Conservation (phyloP, 345 rosid genomes). For the Ricinus communis region DNA sequence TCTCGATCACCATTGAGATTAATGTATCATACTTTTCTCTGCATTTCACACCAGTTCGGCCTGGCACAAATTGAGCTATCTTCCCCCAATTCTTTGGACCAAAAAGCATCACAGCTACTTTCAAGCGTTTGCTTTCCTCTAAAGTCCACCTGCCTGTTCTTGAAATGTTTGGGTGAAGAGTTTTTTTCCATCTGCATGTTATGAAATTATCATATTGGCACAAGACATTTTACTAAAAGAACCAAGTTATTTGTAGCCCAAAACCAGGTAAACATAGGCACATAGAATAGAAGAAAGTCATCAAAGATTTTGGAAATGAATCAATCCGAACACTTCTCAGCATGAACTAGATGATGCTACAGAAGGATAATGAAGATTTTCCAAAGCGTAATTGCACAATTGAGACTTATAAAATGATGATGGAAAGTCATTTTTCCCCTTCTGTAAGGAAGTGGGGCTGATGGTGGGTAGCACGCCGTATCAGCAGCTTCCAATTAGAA, state of each 20-base stretch:
- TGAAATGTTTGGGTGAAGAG: slow-evolving; percentile 58
- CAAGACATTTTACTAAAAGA: not conserved
- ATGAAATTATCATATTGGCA: not conserved
- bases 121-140: slow-evolving; percentile 71
- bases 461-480: not conserved
- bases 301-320: not conserved
- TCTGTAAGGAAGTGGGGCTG: not conserved
- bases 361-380: not conserved
- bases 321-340: not conserved
- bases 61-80: slow-evolving; percentile 77
- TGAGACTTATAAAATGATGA: not conserved
- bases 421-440: not conserved
- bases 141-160: slow-evolving; percentile 60
- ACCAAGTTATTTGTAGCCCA: not conserved
- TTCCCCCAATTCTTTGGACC: slow-evolving; percentile 81
- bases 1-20: slow-evolving; percentile 6
- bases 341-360: not conserved
- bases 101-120: slow-evolving; percentile 76
- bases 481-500: not conserved
- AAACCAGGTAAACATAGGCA: not conserved
- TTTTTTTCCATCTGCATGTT: slow-evolving; percentile 71
- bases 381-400: not conserved
- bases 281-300: not conserved
- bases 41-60: slow-evolving; percentile 75
- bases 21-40: slow-evolving; percentile 59